Evolutionary conservation across 1,139 yeast species (phyloP).

Genomic region (Yamadazyma triangularis): DNA sequence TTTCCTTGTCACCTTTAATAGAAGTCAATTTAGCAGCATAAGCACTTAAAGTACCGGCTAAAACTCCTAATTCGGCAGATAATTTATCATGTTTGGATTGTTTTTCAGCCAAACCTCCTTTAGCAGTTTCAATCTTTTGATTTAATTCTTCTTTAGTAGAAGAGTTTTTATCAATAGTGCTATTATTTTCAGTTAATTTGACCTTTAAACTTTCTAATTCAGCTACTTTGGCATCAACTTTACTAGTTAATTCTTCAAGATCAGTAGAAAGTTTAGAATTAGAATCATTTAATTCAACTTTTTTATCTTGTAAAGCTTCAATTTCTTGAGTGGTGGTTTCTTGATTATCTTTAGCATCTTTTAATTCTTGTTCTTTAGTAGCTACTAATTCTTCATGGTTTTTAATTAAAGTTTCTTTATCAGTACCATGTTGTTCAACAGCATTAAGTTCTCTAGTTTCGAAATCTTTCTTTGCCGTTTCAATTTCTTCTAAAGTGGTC

Average conservation of each 20-base stretch:
- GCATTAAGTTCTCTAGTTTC: constrained; percentile 46
- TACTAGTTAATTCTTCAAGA: constrained; percentile 39
- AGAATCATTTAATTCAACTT: constrained; percentile 34
- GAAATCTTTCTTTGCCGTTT: constrained; percentile 42
- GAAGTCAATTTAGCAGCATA: constrained; percentile 41
- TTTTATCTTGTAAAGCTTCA: constrained; percentile 40
- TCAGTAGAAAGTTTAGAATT: constrained; percentile 41
- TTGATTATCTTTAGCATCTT: constrained; percentile 44
- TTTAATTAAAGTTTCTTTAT: constrained; percentile 40
- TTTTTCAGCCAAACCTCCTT: constrained; percentile 34
- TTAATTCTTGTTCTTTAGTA: constrained; percentile 47
- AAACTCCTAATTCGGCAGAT: constrained; percentile 41
- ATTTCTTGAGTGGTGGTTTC: constrained; percentile 43
- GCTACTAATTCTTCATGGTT: constrained; percentile 46
- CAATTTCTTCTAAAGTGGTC: constrained; percentile 39
- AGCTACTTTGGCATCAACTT: constrained; percentile 35
- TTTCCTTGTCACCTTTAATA: constrained; percentile 36
- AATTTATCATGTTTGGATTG: constrained; percentile 33
- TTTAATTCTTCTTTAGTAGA: constrained; percentile 41
- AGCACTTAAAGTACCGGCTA: constrained; percentile 40
- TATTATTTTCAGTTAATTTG: constrained; percentile 37
- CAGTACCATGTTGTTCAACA: constrained; percentile 40
- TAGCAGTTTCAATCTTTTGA: constrained; percentile 28
- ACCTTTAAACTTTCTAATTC: constrained; percentile 39
- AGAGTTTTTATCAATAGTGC: constrained; percentile 30